Evolutionary conservation across 164 flowering plant species (phyloP).

Genomic region (Annona cherimola): DNA sequence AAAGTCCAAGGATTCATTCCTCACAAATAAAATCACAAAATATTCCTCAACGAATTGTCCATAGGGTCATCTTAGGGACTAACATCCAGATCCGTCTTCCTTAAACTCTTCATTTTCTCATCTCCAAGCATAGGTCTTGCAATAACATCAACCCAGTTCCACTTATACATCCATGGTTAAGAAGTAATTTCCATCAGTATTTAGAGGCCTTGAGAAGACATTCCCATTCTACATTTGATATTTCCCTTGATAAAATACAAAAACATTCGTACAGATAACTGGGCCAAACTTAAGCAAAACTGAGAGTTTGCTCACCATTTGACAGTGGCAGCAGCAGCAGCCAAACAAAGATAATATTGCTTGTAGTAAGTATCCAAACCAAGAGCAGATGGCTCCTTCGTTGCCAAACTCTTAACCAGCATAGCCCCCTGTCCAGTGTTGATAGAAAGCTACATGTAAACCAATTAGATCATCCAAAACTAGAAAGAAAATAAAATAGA

Average conservation of each 20-base stretch:
- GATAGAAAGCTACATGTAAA: conserved; percentile 1
- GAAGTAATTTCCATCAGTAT: background rate
- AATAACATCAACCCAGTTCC: background rate
- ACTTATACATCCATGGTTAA: background rate
- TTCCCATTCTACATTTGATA: background rate
- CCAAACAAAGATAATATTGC: conserved; percentile 97
- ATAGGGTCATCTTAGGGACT: background rate
- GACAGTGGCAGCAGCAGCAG: conserved; percentile 87
- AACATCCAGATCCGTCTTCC: no score
- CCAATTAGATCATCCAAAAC: background rate
- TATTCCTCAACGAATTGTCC: background rate
- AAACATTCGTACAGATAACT: background rate
- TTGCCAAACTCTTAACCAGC: conserved; percentile 76
- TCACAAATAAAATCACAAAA: background rate
- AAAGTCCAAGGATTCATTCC: background rate
- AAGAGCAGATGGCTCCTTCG: conserved; percentile 92
- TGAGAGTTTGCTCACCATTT: conserved; percentile 54
- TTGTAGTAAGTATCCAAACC: conserved; percentile 90
- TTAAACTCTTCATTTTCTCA: no score
- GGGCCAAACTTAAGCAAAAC: background rate
- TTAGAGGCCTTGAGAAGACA: background rate
- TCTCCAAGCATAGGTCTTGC: no score
- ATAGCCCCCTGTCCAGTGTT: conserved; percentile 60
- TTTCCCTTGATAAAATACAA: background rate
- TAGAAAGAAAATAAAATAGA: conserved; percentile 7